A percentile compares a stretch with the other conserved stretches of the same genome.
These are phyloP conservation scores for Fusarium siculi DNA, from an alignment of 2,329 filamentous ascomycete genomes.

Conservation along the genomic window DNA sequence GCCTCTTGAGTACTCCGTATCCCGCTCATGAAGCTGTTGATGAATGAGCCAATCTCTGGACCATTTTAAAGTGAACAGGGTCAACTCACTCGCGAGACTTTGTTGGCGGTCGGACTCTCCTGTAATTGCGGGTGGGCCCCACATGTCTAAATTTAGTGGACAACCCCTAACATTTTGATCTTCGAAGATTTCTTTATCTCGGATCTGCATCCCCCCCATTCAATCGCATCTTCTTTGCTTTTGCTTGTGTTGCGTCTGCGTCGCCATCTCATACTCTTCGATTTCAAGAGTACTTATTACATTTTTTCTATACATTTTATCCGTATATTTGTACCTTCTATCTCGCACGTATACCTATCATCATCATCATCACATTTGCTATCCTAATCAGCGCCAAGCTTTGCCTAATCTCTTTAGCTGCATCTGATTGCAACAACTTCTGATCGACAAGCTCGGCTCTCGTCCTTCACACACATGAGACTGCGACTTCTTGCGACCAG, in stretches of 20 bases:
- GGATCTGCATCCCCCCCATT: conserved; percentile 7
- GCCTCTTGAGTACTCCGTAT: no score
- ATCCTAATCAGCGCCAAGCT: not conserved
- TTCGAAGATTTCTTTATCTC: conserved; percentile 32
- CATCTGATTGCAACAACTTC: not conserved
- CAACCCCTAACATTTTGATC: conserved; percentile 27
- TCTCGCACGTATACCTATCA: not conserved
- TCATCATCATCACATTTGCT: not conserved
- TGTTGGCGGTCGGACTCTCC: not conserved
- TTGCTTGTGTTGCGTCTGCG: conserved; percentile 1
- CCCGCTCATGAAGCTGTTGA: no score
- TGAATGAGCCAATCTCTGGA: not conserved
- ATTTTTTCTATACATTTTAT: not conserved
- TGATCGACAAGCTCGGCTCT: not conserved
- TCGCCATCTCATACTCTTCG: not conserved
- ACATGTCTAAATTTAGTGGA: conserved; percentile 4
- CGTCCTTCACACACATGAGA: not conserved
- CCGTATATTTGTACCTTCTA: not conserved
- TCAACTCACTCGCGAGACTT: not conserved
- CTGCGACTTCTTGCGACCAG: not conserved
- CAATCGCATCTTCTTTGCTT: conserved; percentile 9
- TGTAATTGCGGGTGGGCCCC: not conserved
- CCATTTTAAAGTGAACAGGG: not conserved
- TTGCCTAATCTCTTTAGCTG: conserved; percentile 9
- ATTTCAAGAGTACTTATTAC: conserved; percentile 12